Percentiles rank a stretch among this genome's conserved stretches.
Conservation (phyloP, 495 filamentous ascomycete species). For the Hypoxylon subgilvum region DNA sequence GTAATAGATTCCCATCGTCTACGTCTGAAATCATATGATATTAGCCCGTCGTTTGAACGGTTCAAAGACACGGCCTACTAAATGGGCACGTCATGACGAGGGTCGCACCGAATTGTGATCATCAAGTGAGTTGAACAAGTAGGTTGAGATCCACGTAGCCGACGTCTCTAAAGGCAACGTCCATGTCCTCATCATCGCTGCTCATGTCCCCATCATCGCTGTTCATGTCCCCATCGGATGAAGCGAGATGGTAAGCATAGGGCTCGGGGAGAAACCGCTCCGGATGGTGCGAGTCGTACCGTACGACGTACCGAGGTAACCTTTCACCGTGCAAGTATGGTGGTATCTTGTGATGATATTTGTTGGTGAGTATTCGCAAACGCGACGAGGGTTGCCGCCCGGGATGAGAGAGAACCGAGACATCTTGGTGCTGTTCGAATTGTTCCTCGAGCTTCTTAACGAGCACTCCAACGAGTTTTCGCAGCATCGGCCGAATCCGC, state of each 20-base stretch:
- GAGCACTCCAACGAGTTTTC: neutral
- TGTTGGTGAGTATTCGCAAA: constrained; percentile 19
- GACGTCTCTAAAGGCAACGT: constrained; percentile 7
- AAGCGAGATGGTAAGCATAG: neutral
- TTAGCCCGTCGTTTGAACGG: no score
- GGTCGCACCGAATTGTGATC: no score
- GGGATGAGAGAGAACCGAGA: neutral
- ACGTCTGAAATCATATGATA: no score
- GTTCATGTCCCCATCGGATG: constrained; percentile 14
- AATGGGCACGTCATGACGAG: no score
- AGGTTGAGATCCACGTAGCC: neutral
- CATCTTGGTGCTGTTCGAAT: constrained; percentile 8
- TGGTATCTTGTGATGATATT: constrained; percentile 2
- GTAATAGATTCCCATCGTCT: no score
- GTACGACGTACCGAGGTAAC: constrained; percentile 10
- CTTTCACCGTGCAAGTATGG: constrained; percentile 11
- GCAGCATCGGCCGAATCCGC: neutral
- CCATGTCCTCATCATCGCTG: constrained; percentile 23
- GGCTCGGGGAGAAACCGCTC: constrained; percentile 2
- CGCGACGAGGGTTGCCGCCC: constrained; percentile 2
- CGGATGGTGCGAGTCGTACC: constrained; percentile 19
- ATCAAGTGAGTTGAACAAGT: neutral
- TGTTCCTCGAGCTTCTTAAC: neutral
- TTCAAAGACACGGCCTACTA: no score
- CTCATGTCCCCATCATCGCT: constrained; percentile 18